Conservation (phyloP, 257 asterid genomes). For the Capsicum baccatum region DNA sequence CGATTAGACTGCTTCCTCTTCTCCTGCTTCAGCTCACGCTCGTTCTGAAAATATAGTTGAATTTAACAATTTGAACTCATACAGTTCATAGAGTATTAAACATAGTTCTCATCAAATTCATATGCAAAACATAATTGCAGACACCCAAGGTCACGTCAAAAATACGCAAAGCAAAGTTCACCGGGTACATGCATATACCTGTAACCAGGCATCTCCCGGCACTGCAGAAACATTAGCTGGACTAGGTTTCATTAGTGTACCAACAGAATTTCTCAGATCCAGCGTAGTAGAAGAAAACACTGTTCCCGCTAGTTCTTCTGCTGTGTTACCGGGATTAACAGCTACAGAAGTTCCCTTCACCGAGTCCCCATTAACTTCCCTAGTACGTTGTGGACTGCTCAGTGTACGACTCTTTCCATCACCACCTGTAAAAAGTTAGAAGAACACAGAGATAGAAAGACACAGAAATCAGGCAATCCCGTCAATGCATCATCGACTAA, state of each 20-base stretch:
- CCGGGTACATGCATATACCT: constrained; percentile 47
- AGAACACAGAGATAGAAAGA: constrained; percentile 25
- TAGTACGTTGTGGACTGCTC: constrained; percentile 41
- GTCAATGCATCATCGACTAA: background rate
- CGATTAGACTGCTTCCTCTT: constrained; percentile 95
- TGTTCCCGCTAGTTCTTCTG: constrained; percentile 42
- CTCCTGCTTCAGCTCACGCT: constrained; percentile 82
- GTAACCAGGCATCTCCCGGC: constrained; percentile 60
- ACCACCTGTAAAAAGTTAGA: background rate
- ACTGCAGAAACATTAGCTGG: constrained; percentile 37
- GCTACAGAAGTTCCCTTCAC: constrained; percentile 44
- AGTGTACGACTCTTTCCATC: constrained; percentile 22
- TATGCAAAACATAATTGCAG: background rate
- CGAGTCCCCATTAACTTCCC: constrained; percentile 48
- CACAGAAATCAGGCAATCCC: background rate
- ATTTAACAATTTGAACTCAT: background rate
- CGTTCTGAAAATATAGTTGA: constrained; percentile 54
- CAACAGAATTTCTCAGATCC: constrained; percentile 55
- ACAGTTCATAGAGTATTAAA: background rate
- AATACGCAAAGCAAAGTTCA: background rate
- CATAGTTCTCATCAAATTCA: background rate
- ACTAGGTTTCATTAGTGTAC: constrained; percentile 44
- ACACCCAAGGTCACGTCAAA: background rate
- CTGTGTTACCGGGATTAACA: constrained; percentile 39
- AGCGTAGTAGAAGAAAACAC: constrained; percentile 41